Base-by-base conservation (phyloP, 768 basidiomycete species). In the Boletus insuetus region DNA sequence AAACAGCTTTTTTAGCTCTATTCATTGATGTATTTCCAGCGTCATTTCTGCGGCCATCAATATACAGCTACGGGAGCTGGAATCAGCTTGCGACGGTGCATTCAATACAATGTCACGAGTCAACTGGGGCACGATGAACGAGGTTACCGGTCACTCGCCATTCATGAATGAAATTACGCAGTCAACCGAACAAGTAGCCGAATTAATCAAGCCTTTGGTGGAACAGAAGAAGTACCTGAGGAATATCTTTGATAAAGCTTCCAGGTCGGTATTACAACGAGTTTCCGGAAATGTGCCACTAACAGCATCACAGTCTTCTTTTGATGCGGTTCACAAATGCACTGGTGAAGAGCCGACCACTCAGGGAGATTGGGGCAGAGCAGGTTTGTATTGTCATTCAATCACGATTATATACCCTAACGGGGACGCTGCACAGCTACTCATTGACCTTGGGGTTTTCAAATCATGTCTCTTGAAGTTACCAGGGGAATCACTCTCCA, bases 161-260 rank as follows among this genome's bases (percentile, higher is more conserved):
- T 97, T 95, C 67, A 80, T 91, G 5, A 76, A 76, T 6, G 94
- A 96, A 47, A 74, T 98, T 17, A 81, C 89, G 4, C 82, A 80
- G 46, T 83, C 84, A 1, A 78, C 89, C 24, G 89, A 92, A 60
- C 82, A 86, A 64, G 84, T 94, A 9, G 78, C 86, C 3, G 92
- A 91, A 46, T 74, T 79, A 13, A 82, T 96, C 49, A 86, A 88
- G 56, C 86, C 88, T 3, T 77, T 89, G 10, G 79, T 98, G 11
- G 94, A 98, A 71, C 91, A 94, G 64, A 97, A 97, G 81, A 97
- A 93, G 67, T 98, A 95, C 71, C 68, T 93, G 41, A 79, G 93
- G 51, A 99, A 95, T 72, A 84, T 95, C 69, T 84, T 94, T 49
- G 97, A 99, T 68, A 98, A 97, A 70, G 87, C 89, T 10, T 88